A percentile compares a stretch with the other conserved stretches of the same genome.
These are phyloP conservation scores for Camellia sinensis DNA, from an alignment of 148 eudicot species.

Conservation along the genomic window DNA sequence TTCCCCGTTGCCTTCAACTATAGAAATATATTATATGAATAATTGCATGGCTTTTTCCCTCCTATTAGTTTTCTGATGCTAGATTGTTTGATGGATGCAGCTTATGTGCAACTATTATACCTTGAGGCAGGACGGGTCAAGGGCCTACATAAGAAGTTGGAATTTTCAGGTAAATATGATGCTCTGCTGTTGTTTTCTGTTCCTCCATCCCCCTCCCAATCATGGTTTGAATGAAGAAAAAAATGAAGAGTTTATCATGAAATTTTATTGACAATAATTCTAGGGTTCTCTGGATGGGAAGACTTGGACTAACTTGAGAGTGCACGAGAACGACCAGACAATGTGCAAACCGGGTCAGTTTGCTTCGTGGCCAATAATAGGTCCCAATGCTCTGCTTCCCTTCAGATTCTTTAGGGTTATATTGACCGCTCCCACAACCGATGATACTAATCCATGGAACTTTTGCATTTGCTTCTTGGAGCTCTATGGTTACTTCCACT, in stretches of 20 bases:
- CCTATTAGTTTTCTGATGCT: not conserved
- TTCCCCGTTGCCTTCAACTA: not conserved
- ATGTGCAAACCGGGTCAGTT: constrained; percentile 86
- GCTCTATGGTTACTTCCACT: constrained; percentile 82
- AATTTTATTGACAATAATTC: constrained; percentile 5
- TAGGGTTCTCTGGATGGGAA: constrained; percentile 89
- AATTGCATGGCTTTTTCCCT: not conserved
- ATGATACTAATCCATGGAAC: constrained; percentile 63
- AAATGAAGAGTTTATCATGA: not conserved
- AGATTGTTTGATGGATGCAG: constrained; percentile 43
- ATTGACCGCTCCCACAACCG: constrained; percentile 71
- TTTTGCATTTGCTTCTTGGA: constrained; percentile 87
- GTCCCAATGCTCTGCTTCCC: constrained; percentile 71
- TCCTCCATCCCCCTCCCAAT: not conserved
- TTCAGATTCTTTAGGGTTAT: constrained; percentile 79
- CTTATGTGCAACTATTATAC: constrained; percentile 95
- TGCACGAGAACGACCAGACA: constrained; percentile 74
- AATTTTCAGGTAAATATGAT: constrained; percentile 57
- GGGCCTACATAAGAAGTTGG: constrained; percentile 77
- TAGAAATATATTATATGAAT: not conserved
- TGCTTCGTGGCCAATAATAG: constrained; percentile 75
- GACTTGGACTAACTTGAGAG: constrained; percentile 73
- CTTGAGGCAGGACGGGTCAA: constrained; percentile 84
- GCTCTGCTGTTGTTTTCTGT: not conserved
- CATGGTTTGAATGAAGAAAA: not conserved